Evolutionary conservation across 768 basidiomycete genomes (phyloP).

Genomic region (Fomitopsis serialis): DNA sequence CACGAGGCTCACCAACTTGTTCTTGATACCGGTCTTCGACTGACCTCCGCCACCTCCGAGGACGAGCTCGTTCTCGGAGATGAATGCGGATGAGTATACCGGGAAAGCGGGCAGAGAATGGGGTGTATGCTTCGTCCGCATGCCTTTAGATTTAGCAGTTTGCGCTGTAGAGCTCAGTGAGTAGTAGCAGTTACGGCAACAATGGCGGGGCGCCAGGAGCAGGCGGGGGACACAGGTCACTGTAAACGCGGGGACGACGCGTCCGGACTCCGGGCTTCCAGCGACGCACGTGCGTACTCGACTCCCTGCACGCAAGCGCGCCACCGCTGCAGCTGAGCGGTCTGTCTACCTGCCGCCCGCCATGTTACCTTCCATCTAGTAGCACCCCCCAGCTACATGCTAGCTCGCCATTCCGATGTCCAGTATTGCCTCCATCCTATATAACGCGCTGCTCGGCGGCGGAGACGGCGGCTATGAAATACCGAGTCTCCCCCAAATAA

Average conservation of each 20-base stretch:
- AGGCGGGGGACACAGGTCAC: background rate
- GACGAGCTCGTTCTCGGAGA: constrained; percentile 64
- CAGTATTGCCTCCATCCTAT: too few relatives aligned
- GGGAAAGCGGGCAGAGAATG: constrained; percentile 83
- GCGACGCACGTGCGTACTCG: too few relatives aligned
- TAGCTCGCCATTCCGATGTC: background rate
- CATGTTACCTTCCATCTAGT: background rate
- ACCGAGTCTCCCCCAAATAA: constrained; percentile 43
- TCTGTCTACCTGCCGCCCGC: background rate
- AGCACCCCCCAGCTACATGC: background rate
- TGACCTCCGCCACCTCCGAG: constrained; percentile 91
- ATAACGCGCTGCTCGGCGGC: too few relatives aligned
- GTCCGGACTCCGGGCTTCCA: too few relatives aligned
- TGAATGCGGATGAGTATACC: constrained; percentile 81
- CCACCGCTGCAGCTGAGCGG: background rate
- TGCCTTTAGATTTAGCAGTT: constrained; percentile 24
- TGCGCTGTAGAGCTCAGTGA: background rate
- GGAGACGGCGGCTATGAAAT: too few relatives aligned
- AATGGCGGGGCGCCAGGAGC: background rate
- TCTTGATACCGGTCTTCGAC: constrained; percentile 85
- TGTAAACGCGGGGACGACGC: background rate
- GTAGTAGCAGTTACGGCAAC: too few relatives aligned
- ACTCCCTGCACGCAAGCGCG: background rate
- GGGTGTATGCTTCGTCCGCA: constrained; percentile 75
- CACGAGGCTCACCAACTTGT: constrained; percentile 68